A percentile compares a stretch with the other conserved stretches of the same genome.
Conservation (phyloP, 805 yeast genomes). For the Deakozyma indianensis region DNA sequence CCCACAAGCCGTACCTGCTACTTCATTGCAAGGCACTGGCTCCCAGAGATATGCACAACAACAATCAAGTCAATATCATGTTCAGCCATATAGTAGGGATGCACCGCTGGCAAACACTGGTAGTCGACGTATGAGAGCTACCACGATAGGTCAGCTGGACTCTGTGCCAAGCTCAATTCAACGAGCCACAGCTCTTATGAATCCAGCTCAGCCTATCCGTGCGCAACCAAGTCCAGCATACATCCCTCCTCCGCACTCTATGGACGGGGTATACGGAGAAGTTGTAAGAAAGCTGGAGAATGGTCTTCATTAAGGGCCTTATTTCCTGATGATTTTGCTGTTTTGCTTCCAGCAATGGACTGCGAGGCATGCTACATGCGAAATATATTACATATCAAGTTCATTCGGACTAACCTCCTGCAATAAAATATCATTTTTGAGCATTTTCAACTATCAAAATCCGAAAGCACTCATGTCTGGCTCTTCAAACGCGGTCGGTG, state of each 20-base stretch:
- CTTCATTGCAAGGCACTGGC: no score
- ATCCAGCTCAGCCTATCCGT: slow-evolving; percentile 23
- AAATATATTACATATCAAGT: neutral
- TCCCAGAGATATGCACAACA: slow-evolving; percentile 2
- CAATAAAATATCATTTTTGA: no score
- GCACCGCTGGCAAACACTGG: neutral
- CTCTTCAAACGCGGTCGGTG: slow-evolving; percentile 44
- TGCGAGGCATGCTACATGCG: no score
- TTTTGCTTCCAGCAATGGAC: no score
- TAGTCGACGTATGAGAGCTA: slow-evolving; percentile 21
- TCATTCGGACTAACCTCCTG: no score
- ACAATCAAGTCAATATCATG: slow-evolving; percentile 1
- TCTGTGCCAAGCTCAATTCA: slow-evolving; percentile 27
- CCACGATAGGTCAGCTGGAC: slow-evolving; percentile 26
- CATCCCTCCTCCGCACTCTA: slow-evolving; percentile 24
- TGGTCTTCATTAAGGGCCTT: neutral
- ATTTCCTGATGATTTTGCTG: no score
- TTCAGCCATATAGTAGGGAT: neutral
- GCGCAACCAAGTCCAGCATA: slow-evolving; percentile 28
- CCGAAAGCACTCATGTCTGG: slow-evolving; percentile 68
- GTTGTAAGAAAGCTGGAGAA: neutral
- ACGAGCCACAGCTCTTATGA: slow-evolving; percentile 26
- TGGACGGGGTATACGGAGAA: neutral
- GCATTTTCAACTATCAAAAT: slow-evolving; percentile 5
- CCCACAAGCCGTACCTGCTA: slow-evolving; percentile 1